Evolutionary conservation across 306 rosid species (phyloP).

Genomic region (Dalbergia oliveri): DNA sequence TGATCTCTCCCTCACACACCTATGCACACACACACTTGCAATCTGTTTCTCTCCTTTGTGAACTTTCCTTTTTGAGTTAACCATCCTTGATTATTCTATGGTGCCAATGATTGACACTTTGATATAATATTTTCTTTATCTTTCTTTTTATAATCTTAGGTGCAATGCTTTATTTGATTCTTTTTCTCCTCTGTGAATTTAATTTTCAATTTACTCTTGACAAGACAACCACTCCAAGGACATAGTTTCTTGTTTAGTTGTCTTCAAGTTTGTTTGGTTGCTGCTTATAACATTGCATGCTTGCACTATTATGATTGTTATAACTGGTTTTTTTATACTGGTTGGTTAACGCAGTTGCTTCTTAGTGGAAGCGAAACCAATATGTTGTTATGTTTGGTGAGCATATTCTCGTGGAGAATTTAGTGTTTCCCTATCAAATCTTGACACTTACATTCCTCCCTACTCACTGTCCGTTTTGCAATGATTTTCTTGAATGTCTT

Average conservation of each 20-base stretch:
- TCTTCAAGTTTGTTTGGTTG: background rate
- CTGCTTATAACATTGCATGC: conserved; percentile 11
- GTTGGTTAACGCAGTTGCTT: conserved; percentile 19
- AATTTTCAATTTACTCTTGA: conserved; percentile 1
- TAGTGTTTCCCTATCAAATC: background rate
- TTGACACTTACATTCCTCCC: conserved; percentile 3
- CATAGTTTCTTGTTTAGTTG: conserved; percentile 1
- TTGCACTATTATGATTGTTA: conserved; percentile 5
- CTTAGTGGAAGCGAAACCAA: conserved; percentile 25
- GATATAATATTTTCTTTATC: background rate
- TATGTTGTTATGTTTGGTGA: background rate
- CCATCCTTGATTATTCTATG: conserved; percentile 16
- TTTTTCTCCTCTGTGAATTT: background rate
- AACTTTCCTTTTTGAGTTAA: conserved; percentile 13
- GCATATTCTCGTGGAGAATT: background rate
- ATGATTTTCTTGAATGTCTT: conserved; percentile 8
- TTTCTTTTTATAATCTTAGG: background rate
- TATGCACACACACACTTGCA: background rate
- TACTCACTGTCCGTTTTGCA: background rate
- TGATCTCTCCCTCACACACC: background rate
- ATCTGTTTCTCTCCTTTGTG: conserved; percentile 1
- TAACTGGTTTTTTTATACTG: conserved; percentile 13
- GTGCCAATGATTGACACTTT: background rate
- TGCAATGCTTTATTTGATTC: conserved; percentile 28
- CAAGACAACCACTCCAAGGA: background rate